Evolutionary conservation across 169 alveolate species (phyloP), one percentile per base, ranked within the genome.

Genomic region (Plasmodium reichenowi): DNA sequence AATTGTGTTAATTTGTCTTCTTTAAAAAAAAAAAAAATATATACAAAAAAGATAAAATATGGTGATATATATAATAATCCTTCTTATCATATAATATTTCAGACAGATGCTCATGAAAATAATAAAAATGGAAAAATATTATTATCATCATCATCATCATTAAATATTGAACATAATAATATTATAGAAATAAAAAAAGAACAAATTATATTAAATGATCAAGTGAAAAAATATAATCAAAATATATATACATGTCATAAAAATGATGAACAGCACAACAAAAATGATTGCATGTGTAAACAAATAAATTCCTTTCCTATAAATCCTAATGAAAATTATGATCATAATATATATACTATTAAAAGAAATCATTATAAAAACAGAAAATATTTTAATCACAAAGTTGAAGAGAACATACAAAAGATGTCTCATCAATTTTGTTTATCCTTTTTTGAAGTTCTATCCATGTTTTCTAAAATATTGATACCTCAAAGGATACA

Each of bases 381-480:
- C n/a, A 10, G 12, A 62, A 17, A 7, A 12, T n/a, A 12, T 24
- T n/a, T 3, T 13, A 17, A 22, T 2, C 67, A 80, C 22, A 67
- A 56, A 48, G 20, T 38, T 47, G 15, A 56, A 71, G 26, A 60
- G 10, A 80, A 66, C 48, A 38, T 38, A 6, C 47, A 38, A 38
- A 38, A 38, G 5, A 38, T 38, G 9, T 38, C 47, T 5, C 2
- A 7, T 38, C 47, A 38, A 38, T 80, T 67, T 48, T 67, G 48
- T 60, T 80, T 80, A 67, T 62, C 90, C 17, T 56, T 67, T 72
- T 68, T 80, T 58, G 83, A 80, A 67, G 63, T 80, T 56, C 58
- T 80, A 32, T 32, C 90, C 24, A 67, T 80, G 24, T 67, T 80
- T 80, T 52, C 83, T 1, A 67, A 80, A 22, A 80, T 72, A 59